phyloP scores from a whole-genome alignment of 345 rosid genomes.

The Microthlaspi erraticum region DNA sequence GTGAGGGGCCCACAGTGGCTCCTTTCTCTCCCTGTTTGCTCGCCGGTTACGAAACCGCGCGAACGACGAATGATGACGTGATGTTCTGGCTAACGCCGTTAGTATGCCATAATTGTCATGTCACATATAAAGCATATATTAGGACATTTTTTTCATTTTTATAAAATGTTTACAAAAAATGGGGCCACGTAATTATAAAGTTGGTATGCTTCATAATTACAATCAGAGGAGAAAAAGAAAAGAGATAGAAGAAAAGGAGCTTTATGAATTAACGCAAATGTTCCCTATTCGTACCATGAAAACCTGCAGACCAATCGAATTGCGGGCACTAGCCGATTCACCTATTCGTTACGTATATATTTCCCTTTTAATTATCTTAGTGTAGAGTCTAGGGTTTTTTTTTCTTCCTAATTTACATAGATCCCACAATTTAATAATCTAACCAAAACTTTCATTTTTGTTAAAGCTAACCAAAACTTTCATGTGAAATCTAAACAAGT shows the following conservation, averaged over 20 bases:
- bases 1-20: slow-evolving; percentile 21
- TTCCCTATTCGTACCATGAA: slow-evolving; percentile 40
- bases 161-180: background rate
- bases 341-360: background rate
- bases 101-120: slow-evolving; percentile 36
- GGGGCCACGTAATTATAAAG: slow-evolving; percentile 31
- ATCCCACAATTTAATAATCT: too few relatives aligned
- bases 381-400: too few relatives aligned
- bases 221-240: background rate
- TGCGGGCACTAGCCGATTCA: slow-evolving; percentile 32
- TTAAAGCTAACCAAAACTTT: too few relatives aligned
- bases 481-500: too few relatives aligned
- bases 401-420: too few relatives aligned
- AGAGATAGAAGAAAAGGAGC: background rate
- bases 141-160: background rate
- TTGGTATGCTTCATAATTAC: slow-evolving; percentile 36
- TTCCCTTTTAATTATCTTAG: too few relatives aligned
- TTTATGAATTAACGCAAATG: slow-evolving; percentile 41
- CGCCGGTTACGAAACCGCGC: slow-evolving; percentile 45
- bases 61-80: slow-evolving; percentile 36
- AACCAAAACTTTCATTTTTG: too few relatives aligned
- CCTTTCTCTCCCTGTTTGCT: background rate
- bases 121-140: slow-evolving; percentile 12
- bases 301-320: slow-evolving; percentile 43
- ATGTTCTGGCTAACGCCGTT: slow-evolving; percentile 40